Percentiles rank a stretch among this genome's conserved stretches.
Evolutionary conservation across 345 rosid species (phyloP).

Genomic region (Orychophragmus violaceus): DNA sequence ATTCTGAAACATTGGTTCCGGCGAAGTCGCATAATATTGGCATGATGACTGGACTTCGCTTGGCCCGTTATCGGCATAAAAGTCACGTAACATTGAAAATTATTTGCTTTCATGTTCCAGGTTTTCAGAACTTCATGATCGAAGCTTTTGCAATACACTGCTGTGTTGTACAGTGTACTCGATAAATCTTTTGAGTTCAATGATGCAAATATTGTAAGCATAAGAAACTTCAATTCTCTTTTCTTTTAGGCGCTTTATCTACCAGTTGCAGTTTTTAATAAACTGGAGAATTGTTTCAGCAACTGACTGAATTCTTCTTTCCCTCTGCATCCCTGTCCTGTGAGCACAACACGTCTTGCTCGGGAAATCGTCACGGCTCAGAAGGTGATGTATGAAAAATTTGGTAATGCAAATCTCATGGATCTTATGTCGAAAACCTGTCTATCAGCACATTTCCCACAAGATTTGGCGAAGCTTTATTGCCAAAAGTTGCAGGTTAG

Average conservation of each 20-base stretch:
- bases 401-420: conserved; percentile 68
- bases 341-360: conserved; percentile 69
- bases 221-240: not conserved
- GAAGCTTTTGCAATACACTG: too few species aligned
- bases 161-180: too few species aligned
- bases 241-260: not conserved
- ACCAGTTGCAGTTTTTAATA: not conserved
- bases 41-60: too few species aligned
- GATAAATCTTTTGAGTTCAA: too few species aligned
- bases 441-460: conserved; percentile 53
- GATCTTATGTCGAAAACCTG: conserved; percentile 55
- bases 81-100: too few species aligned
- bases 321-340: not conserved
- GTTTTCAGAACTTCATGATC: too few species aligned
- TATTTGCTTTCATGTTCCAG: too few species aligned
- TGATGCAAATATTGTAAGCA: too few species aligned
- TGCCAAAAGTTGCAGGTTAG: conserved; percentile 88
- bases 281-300: not conserved
- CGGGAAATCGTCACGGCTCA: conserved; percentile 80
- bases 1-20: too few species aligned
- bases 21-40: too few species aligned
- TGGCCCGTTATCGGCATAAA: too few species aligned
- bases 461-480: conserved; percentile 63
- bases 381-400: conserved; percentile 90
- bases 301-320: conserved; percentile 4